These are phyloP conservation scores for Solanum hybrid DNA, from an alignment of 305 asterid genomes.

Conservation along the genomic window DNA sequence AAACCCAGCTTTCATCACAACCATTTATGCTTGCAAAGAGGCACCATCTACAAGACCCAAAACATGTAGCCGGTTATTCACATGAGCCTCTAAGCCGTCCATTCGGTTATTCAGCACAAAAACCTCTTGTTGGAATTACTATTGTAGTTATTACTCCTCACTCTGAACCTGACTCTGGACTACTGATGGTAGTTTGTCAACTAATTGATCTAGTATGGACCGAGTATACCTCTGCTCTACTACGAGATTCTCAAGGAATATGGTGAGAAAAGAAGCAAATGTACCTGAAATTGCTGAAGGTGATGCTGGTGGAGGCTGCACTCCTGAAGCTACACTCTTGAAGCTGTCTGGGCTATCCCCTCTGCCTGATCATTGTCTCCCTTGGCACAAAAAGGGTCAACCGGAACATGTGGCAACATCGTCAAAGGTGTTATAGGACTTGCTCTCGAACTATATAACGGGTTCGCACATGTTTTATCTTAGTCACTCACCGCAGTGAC, in stretches of 20 bases:
- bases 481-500: background rate
- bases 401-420: background rate
- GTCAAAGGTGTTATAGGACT: background rate
- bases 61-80: background rate
- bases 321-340: background rate
- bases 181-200: background rate
- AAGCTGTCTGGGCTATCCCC: background rate
- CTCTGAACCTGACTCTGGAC: background rate
- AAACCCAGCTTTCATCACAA: too few species aligned
- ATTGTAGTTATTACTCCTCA: background rate
- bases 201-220: background rate
- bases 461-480: background rate
- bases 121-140: background rate
- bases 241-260: background rate
- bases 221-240: background rate
- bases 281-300: background rate
- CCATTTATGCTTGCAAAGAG: background rate
- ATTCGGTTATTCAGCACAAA: too few species aligned
- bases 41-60: background rate
- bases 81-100: background rate
- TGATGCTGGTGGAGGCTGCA: background rate
- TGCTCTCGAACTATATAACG: background rate
- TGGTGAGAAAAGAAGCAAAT: too few species aligned
- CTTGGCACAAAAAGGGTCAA: rapidly evolving
- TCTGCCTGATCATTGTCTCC: background rate